A percentile compares a stretch with the other conserved stretches of the same genome.
Conservation (phyloP, 2,329 filamentous ascomycete genomes). For the Fusarium setosum region DNA sequence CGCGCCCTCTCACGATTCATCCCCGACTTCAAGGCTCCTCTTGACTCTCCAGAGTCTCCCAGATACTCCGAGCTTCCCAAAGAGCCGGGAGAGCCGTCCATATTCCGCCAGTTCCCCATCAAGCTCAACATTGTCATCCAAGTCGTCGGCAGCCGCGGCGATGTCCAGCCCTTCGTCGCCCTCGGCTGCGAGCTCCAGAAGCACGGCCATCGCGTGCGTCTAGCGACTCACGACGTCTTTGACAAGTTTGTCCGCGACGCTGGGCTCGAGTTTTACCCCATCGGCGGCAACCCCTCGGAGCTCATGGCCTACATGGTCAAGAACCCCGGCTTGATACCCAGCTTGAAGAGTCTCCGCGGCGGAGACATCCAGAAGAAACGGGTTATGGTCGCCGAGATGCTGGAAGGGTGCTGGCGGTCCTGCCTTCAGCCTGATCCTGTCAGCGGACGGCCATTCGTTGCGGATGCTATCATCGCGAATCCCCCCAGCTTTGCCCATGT, state of each 20-base stretch:
- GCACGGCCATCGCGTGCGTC: constrained; percentile 77
- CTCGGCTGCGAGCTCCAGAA: constrained; percentile 76
- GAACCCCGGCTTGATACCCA: constrained; percentile 46
- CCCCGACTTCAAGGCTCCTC: constrained; percentile 22
- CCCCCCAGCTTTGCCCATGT: constrained; percentile 62
- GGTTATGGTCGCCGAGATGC: constrained; percentile 45
- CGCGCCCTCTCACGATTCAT: constrained; percentile 29
- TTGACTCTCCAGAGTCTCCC: neutral
- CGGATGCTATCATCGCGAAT: constrained; percentile 63
- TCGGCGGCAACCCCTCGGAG: constrained; percentile 62
- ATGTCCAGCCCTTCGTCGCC: constrained; percentile 82
- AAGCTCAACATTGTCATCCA: constrained; percentile 78
- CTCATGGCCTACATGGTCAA: constrained; percentile 45
- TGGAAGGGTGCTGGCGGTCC: constrained; percentile 45
- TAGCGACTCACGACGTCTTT: constrained; percentile 73
- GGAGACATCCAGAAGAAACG: constrained; percentile 46
- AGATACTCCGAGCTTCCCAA: neutral
- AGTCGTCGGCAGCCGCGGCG: constrained; percentile 82
- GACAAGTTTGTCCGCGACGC: constrained; percentile 59
- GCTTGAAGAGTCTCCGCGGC: constrained; percentile 39
- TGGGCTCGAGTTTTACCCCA: constrained; percentile 63
- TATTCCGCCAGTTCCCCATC: constrained; percentile 10
- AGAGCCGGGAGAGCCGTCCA: neutral
- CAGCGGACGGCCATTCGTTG: constrained; percentile 53
- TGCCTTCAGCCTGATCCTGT: constrained; percentile 32